Percentiles rank a stretch among this genome's conserved stretches.
These are phyloP conservation scores for Pyrus communis DNA, from an alignment of 306 rosid genomes.

Conservation along the genomic window DNA sequence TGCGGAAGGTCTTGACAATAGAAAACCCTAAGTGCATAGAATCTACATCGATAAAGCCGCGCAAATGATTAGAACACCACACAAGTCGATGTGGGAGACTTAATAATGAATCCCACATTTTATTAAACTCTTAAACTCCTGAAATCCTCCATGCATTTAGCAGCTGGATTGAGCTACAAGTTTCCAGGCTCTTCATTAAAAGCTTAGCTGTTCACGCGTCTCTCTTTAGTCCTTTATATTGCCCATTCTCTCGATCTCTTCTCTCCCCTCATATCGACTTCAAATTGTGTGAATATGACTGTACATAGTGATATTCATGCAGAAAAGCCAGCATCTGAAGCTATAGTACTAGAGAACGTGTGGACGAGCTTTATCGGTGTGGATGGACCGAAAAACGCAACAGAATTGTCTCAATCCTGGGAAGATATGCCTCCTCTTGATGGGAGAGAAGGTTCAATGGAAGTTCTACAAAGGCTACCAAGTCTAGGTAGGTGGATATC, in stretches of 20 bases:
- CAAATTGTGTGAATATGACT: conserved; percentile 30
- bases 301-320: conserved; percentile 18
- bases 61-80: conserved; percentile 49
- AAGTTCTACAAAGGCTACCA: conserved; percentile 62
- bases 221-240: conserved; percentile 12
- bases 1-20: conserved; percentile 24
- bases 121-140: conserved; percentile 23
- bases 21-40: conserved; percentile 25
- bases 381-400: conserved; percentile 15
- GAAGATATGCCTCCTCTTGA: conserved; percentile 52
- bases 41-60: conserved; percentile 29
- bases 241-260: background rate
- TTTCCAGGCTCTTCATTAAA: conserved; percentile 23
- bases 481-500: conserved; percentile 91
- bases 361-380: conserved; percentile 69
- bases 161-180: conserved; percentile 47
- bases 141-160: conserved; percentile 39
- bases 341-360: conserved; percentile 61
- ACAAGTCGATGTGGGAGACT: conserved; percentile 37
- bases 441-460: conserved; percentile 48
- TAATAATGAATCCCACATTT: conserved; percentile 13
- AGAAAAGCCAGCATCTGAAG: conserved; percentile 29
- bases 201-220: conserved; percentile 42
- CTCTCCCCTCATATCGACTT: conserved; percentile 13
- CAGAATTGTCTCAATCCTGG: conserved; percentile 37